Evolutionary conservation across 2,329 filamentous ascomycete genomes (phyloP).

Genomic region (Rutstroemia sydowiana): DNA sequence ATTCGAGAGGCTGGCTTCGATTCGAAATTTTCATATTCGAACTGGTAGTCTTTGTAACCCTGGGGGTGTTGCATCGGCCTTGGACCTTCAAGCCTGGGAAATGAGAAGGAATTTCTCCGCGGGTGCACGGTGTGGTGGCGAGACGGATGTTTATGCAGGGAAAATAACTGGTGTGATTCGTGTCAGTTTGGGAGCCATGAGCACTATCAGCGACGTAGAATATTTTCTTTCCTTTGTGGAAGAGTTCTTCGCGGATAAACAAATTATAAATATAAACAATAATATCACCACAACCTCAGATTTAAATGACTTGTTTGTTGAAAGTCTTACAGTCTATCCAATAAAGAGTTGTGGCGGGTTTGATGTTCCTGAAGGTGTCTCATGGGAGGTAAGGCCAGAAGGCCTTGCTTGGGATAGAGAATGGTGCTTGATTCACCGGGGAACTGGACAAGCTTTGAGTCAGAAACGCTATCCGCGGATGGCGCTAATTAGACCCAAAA

Average conservation of each 20-base stretch:
- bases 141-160: slow-evolving; percentile 72
- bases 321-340: slow-evolving; percentile 69
- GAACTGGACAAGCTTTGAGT: slow-evolving; percentile 74
- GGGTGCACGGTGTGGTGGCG: slow-evolving; percentile 76
- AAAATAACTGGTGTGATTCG: slow-evolving; percentile 85
- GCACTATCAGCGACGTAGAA: slow-evolving; percentile 65
- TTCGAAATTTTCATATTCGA: slow-evolving; percentile 75
- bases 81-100: slow-evolving; percentile 72
- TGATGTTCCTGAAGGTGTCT: slow-evolving; percentile 50
- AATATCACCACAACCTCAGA: neutral
- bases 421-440: slow-evolving; percentile 88
- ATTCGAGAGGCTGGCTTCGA: slow-evolving; percentile 74
- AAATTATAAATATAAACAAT: neutral
- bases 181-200: slow-evolving; percentile 86
- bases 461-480: slow-evolving; percentile 86
- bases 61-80: slow-evolving; percentile 67
- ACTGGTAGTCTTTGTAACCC: slow-evolving; percentile 91
- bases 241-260: slow-evolving; percentile 49
- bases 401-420: slow-evolving; percentile 92
- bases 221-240: slow-evolving; percentile 63
- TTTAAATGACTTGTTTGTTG: slow-evolving; percentile 39
- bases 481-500: slow-evolving; percentile 68
- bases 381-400: slow-evolving; percentile 74
- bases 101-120: slow-evolving; percentile 78
- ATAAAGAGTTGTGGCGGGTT: slow-evolving; percentile 92